Evolutionary conservation across 169 alveolate genomes (phyloP).

Genomic region (Pseudocohnilembus persalinus): DNA sequence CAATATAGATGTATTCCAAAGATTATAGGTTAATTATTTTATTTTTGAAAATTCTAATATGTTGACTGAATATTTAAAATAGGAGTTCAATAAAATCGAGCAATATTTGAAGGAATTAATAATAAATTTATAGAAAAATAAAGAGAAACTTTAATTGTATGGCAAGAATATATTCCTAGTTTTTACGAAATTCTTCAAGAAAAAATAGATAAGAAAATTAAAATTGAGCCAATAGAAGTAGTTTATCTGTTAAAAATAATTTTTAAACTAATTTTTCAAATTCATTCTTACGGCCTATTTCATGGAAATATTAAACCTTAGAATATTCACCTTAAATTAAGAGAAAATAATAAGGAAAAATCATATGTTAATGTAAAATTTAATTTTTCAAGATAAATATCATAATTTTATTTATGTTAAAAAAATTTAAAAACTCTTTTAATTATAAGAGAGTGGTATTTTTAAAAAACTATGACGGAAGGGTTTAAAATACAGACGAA

Average conservation of each 20-base stretch:
- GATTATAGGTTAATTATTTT: background rate
- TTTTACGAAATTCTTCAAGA: background rate
- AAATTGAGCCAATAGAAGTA: no score
- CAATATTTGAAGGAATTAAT: no score
- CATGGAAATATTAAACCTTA: background rate
- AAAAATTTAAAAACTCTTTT: no score
- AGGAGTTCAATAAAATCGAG: background rate
- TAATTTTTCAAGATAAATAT: no score
- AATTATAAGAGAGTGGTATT: background rate
- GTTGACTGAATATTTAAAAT: background rate
- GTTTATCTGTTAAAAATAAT: background rate
- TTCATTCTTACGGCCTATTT: background rate
- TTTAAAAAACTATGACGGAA: background rate
- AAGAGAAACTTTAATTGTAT: background rate
- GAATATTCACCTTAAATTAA: background rate
- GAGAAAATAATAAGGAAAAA: background rate
- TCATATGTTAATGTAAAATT: background rate
- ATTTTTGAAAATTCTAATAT: no score
- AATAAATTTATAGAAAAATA: no score
- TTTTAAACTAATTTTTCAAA: no score
- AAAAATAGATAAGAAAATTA: no score
- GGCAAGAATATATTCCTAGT: background rate
- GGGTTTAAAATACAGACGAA: background rate
- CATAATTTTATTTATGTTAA: background rate
- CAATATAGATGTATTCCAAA: background rate